A percentile compares a stretch with the other conserved stretches of the same genome.
phyloP scores from a whole-genome alignment of 352 stramenopile species.

The Globisporangium cylindrosporum region DNA sequence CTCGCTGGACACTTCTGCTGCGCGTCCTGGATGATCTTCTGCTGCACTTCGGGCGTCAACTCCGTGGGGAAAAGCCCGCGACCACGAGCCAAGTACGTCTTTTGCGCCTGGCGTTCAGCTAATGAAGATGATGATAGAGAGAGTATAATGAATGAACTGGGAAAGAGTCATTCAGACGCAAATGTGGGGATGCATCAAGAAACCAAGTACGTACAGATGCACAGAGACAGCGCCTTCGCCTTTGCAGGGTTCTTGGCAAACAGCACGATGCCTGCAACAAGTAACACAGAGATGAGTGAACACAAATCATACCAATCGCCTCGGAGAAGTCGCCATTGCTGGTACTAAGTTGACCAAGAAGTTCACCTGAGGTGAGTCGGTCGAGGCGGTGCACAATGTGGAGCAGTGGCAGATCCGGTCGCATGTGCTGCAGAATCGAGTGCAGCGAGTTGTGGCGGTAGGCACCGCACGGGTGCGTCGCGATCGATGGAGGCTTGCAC shows the following conservation, averaged over 20 bases:
- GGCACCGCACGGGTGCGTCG: slow-evolving; percentile 93
- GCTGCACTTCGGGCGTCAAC: slow-evolving; percentile 35
- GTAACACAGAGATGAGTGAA: not conserved
- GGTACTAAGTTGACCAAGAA: not conserved
- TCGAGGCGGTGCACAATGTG: slow-evolving; percentile 95
- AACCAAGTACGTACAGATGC: slow-evolving; percentile 48
- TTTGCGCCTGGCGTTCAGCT: slow-evolving; percentile 86
- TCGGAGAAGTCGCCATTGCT: no score
- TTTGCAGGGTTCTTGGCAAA: slow-evolving; percentile 77
- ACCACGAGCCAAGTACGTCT: slow-evolving; percentile 95
- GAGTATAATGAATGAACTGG: not conserved
- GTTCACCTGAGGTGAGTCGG: slow-evolving; percentile 91
- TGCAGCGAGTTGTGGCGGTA: slow-evolving; percentile 95
- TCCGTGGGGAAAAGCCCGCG: slow-evolving; percentile 79
- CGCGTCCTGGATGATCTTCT: slow-evolving; percentile 36
- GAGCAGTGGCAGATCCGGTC: slow-evolving; percentile 67
- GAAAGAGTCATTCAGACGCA: no score
- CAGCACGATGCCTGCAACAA: slow-evolving; percentile 60
- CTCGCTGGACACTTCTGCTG: slow-evolving; percentile 45
- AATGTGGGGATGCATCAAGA: no score
- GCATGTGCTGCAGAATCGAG: slow-evolving; percentile 66
- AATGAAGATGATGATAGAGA: not conserved
- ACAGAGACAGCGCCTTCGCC: slow-evolving; percentile 64
- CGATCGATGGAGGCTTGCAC: slow-evolving; percentile 90
- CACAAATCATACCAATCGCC: not conserved